Percentiles rank a stretch among this genome's conserved stretches.
Evolutionary conservation across 352 stramenopile species (phyloP).

Genomic region (Elongisporangium anandrum): DNA sequence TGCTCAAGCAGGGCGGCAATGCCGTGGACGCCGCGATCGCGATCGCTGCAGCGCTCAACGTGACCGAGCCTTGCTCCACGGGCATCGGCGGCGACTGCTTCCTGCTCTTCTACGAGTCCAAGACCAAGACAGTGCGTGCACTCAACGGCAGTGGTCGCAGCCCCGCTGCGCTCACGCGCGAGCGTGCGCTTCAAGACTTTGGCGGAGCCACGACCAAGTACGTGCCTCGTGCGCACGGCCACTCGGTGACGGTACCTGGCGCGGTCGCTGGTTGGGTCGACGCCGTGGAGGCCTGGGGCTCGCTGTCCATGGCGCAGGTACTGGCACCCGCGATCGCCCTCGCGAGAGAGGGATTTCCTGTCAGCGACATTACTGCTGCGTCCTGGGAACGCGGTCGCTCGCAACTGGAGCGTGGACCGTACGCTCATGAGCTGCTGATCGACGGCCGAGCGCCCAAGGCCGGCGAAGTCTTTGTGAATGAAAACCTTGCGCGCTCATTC

Average conservation of each 20-base stretch:
- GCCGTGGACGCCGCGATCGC: conserved; percentile 90
- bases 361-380: conserved; percentile 84
- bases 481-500: conserved; percentile 80
- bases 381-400: conserved; percentile 77
- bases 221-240: conserved; percentile 53
- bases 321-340: conserved; percentile 88
- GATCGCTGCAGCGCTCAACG: conserved; percentile 45
- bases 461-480: conserved; percentile 88
- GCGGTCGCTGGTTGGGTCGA: conserved; percentile 92
- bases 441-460: conserved; percentile 42
- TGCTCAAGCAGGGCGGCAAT: conserved; percentile 90
- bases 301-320: conserved; percentile 78
- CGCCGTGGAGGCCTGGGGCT: conserved; percentile 81
- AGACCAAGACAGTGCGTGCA: conserved; percentile 71
- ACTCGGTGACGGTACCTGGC: conserved; percentile 87
- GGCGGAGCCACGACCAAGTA: conserved; percentile 23
- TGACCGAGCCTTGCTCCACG: conserved; percentile 75
- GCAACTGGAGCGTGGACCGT: conserved; percentile 52
- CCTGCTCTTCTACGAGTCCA: conserved; percentile 92
- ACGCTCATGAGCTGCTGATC: conserved; percentile 51
- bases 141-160: conserved; percentile 93
- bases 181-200: conserved; percentile 48
- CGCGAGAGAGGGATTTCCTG: conserved; percentile 91
- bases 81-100: conserved; percentile 94
- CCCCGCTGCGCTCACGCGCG: conserved; percentile 75